These are phyloP conservation scores for Penicillium sp. DNA, from an alignment of 2,329 filamentous ascomycete species.

Conservation along the genomic window DNA sequence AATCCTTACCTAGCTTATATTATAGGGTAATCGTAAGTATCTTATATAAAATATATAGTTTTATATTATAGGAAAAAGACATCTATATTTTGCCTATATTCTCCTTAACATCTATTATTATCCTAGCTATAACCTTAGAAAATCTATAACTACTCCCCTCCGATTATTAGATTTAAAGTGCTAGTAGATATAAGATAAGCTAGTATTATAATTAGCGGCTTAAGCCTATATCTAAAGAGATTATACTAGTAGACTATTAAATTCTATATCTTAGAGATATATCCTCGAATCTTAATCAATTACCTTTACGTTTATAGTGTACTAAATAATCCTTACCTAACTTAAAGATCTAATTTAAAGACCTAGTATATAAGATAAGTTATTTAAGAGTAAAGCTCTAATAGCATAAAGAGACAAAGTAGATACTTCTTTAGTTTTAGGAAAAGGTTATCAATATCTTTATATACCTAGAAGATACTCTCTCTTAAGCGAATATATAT, in stretches of 20 bases:
- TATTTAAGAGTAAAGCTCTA: slow-evolving; percentile 17
- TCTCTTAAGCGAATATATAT: slow-evolving; percentile 1
- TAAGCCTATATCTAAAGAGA: slow-evolving; percentile 16
- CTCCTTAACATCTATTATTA: too few species aligned
- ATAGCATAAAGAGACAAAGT: slow-evolving; percentile 18
- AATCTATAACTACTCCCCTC: too few species aligned
- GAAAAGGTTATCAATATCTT: slow-evolving; percentile 10
- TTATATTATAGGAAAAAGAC: too few species aligned
- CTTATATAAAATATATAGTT: too few species aligned
- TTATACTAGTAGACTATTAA: slow-evolving; percentile 11
- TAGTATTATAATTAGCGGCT: not conserved
- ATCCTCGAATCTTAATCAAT: slow-evolving; percentile 14
- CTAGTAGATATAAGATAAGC: too few species aligned
- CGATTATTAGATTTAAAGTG: too few species aligned
- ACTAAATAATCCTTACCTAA: slow-evolving; percentile 4
- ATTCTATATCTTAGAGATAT: slow-evolving; percentile 11
- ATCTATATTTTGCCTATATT: too few species aligned
- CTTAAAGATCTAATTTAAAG: slow-evolving; percentile 3
- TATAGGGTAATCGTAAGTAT: too few species aligned
- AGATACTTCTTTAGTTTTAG: slow-evolving; percentile 13
- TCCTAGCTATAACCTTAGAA: too few species aligned
- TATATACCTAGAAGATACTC: slow-evolving; percentile 9
- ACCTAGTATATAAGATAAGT: slow-evolving; percentile 12
- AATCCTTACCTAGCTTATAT: too few species aligned
- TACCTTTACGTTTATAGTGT: slow-evolving; percentile 9